Evolutionary conservation across 2,329 filamentous ascomycete genomes (phyloP), one percentile per base, ranked within the genome.

Genomic region (Phyllosticta citribraziliensis): DNA sequence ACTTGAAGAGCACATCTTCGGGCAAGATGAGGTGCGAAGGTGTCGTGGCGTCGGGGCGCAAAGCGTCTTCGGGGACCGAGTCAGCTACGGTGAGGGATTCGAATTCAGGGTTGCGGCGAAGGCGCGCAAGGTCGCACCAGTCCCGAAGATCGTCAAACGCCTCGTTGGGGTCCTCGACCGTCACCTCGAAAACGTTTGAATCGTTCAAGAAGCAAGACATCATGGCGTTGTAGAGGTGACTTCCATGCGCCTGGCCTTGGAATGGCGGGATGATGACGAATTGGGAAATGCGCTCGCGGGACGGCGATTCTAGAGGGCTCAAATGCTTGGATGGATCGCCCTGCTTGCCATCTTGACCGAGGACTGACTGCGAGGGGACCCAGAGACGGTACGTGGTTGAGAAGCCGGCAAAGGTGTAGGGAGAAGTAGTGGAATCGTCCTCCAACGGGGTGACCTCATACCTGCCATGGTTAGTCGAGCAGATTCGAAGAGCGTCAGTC

Each of bases 111-210:
- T 79, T 76, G 9, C 74, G 76, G 60, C 83, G 83, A 3, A 94
- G 78, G 65, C 84, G 85, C 4, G 79, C 76, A 33, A 93, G 76
- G 68, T 95, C 90, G 67, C 84, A 86, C 57, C 87, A 78, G 70
- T 94, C 89, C 66, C 90, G 84, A 67, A 95, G 78, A 63, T 90
- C 84, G 69, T 94, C 89, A 67, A 95, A 95, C 0, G 82, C 84
- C 70, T 93, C 89, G 69, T 89, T 97, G 0, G 94, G 95, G 64
- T 97, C 93, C 75, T 99, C 94, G 5, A 99, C 87, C 0, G 92
- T 95, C 68, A 99, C 83, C 71, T 97, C 93, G 60, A 85, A 80
- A 8, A 91, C 88, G 63, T 87, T 85, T 0, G 82, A 73, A 61
- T 88, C 83, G 35, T 83, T 79, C 62, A 88, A 80, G 65, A 89